Evolutionary conservation across 78 protist genomes (phyloP).

Genomic region (Monocercomonoides exilis): DNA sequence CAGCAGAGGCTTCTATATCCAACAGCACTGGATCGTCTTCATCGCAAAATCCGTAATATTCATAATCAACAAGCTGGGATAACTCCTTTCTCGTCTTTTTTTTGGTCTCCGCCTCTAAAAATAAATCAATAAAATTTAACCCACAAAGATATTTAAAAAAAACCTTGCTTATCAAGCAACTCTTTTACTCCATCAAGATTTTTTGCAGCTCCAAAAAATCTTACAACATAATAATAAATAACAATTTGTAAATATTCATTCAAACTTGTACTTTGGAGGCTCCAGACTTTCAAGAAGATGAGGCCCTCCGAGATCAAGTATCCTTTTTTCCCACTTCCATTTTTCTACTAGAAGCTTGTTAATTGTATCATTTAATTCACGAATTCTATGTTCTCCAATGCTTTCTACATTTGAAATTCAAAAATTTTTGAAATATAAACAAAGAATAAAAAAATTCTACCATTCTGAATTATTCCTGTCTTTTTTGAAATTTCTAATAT

Average conservation of each 20-base stretch:
- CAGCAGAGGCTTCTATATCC: too few species aligned
- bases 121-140: neutral
- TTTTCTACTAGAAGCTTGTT: neutral
- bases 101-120: neutral
- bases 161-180: neutral
- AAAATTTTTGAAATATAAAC: neutral
- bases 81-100: neutral
- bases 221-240: neutral
- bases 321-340: neutral
- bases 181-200: neutral
- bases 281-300: neutral
- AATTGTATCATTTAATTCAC: neutral
- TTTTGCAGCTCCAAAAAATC: neutral
- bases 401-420: neutral
- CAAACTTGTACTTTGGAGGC: neutral
- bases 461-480: neutral
- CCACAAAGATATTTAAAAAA: neutral
- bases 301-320: slow-evolving; percentile 6
- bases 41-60: neutral
- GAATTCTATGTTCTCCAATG: neutral
- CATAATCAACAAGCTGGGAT: neutral
- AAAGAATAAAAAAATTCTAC: neutral
- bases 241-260: neutral
- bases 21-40: too few species aligned
- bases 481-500: neutral